Conservation (phyloP, 2,329 filamentous ascomycete genomes). For the Byssoonygena ceratinophila region DNA sequence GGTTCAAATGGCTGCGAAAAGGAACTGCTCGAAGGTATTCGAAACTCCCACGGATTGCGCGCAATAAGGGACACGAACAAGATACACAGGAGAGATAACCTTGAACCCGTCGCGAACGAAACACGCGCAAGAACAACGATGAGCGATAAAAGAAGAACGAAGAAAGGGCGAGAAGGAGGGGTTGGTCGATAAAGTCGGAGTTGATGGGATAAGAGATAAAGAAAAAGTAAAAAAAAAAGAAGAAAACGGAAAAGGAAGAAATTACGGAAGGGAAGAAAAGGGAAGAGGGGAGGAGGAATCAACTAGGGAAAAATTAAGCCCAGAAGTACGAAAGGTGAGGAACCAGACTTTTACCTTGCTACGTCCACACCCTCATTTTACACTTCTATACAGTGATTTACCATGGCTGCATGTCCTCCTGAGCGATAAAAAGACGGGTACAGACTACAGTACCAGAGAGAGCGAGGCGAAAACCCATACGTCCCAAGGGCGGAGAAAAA, state of each 20-base stretch:
- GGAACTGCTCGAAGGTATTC: background rate
- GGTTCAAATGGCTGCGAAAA: background rate
- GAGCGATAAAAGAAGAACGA: slow-evolving; percentile 3
- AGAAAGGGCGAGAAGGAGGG: slow-evolving; percentile 3
- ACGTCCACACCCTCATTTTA: background rate
- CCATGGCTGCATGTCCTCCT: slow-evolving; percentile 1
- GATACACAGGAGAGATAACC: slow-evolving; percentile 9
- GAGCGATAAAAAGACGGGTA: background rate
- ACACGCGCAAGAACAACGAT: slow-evolving; percentile 5
- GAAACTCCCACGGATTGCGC: slow-evolving; percentile 5
- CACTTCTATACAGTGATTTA: background rate
- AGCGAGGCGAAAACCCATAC: background rate
- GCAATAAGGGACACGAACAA: slow-evolving; percentile 1
- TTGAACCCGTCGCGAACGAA: slow-evolving; percentile 12
- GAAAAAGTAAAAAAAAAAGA: background rate
- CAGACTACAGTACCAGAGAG: background rate
- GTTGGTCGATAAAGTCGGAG: slow-evolving; percentile 2
- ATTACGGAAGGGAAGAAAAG: background rate
- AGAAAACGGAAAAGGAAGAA: slow-evolving; percentile 3
- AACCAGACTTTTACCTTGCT: slow-evolving; percentile 9
- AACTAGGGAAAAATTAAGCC: slow-evolving; percentile 3
- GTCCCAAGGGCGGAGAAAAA: slow-evolving; percentile 6
- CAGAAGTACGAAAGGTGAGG: slow-evolving; percentile 7
- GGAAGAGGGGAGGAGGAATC: background rate
- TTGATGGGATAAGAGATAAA: slow-evolving; percentile 5